Base-by-base conservation (phyloP, 768 basidiomycete species). In the Agaricus blazei region DNA sequence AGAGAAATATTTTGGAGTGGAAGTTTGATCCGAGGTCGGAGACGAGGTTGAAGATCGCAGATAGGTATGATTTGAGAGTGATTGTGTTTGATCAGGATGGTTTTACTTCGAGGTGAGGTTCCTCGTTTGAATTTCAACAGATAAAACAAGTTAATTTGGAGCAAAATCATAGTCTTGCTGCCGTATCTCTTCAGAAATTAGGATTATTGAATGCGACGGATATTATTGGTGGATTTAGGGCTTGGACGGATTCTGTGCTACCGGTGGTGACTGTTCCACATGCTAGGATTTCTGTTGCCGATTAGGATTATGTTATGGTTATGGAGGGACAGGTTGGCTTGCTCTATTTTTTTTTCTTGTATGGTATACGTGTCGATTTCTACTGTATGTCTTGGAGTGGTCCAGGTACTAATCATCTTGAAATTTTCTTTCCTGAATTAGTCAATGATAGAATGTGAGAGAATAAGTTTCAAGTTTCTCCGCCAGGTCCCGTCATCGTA, bases 1-100 rank as follows among this genome's bases (percentile, higher is more conserved):
- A 90, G 62, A 77, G 89, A 24, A 90, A 88, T 63, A 79, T 83
- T 4, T 75, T 92, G 51, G 90, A 92, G 66, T 90, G 88, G 87
- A 78, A 82, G 24, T 84, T 92, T 60, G 89, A 92, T 67, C 90
- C 89, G 3, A 75, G 87, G 53, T 76, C 71, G 60, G 72, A 77
- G 5, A 72, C 78, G 11, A 74, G 84, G 34, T 68, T 91, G 51
- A 69, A 79, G 1, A 82, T 90, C 59, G 89, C 82, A 24, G 84
- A 88, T 68, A 72, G 88, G 52, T 91, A 87, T 61, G 90, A 91
- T 70, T 64, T 90, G 38, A 70, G 86, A 45, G 76, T 89, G 29
- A 87, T 92, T 58, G 68, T 92, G 9, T 82, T 90, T 61, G 88
- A 86, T 66, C 81, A 86, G 64, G 87, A 88, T 48, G 87, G 90